Percentiles rank a stretch among this genome's conserved stretches.
Conservation (phyloP, 371 early-diverging fungal species). For the Haplosporangium sp. region DNA sequence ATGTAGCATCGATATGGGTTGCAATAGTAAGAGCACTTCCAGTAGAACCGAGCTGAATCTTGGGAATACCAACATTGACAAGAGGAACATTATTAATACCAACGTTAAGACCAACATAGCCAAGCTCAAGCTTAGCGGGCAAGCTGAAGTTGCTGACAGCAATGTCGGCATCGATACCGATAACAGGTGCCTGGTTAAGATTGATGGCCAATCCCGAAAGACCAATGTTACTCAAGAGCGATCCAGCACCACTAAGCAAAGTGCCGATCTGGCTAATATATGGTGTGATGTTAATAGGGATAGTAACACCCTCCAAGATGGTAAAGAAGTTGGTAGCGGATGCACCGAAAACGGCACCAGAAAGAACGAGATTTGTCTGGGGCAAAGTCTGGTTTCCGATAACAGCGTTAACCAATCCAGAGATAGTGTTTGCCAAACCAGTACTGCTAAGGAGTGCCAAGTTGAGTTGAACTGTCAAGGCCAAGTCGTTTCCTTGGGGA, state of each 20-base stretch:
- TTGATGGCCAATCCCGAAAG: slow-evolving; percentile 47
- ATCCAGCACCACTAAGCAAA: slow-evolving; percentile 38
- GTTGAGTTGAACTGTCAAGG: slow-evolving; percentile 32
- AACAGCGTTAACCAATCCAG: slow-evolving; percentile 17
- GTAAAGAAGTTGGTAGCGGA: slow-evolving; percentile 43
- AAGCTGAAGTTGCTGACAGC: slow-evolving; percentile 40
- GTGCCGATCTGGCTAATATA: slow-evolving; percentile 39
- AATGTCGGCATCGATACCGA: slow-evolving; percentile 47
- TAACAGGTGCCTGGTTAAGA: slow-evolving; percentile 50
- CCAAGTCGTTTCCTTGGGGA: slow-evolving; percentile 28
- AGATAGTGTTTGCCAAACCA: slow-evolving; percentile 16
- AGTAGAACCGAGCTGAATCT: slow-evolving; percentile 40
- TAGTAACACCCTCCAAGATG: slow-evolving; percentile 32
- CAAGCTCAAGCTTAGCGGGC: slow-evolving; percentile 40
- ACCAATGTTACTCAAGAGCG: slow-evolving; percentile 40
- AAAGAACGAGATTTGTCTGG: slow-evolving; percentile 21
- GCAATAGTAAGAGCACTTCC: slow-evolving; percentile 40
- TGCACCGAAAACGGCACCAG: slow-evolving; percentile 36
- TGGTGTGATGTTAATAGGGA: slow-evolving; percentile 39
- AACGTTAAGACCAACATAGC: slow-evolving; percentile 45
- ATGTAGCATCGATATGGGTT: slow-evolving; percentile 36
- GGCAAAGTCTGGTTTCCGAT: slow-evolving; percentile 28
- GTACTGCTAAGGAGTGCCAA: slow-evolving; percentile 22
- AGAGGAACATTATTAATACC: slow-evolving; percentile 29
- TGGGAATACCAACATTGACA: slow-evolving; percentile 40